Evolutionary conservation across 2,329 filamentous ascomycete genomes (phyloP).

Genomic region (Aureobasidium sp.): DNA sequence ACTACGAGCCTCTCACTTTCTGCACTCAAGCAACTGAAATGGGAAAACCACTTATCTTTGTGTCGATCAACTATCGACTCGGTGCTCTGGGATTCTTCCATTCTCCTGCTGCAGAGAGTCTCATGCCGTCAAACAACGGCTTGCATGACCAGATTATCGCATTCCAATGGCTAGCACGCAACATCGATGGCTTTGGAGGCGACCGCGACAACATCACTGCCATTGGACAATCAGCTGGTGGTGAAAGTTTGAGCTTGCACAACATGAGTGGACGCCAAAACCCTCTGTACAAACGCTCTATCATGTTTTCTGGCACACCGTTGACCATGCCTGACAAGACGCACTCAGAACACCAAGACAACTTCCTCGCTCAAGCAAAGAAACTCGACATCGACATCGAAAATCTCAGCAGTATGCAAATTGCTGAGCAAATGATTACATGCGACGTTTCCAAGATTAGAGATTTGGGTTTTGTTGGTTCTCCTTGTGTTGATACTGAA

Average conservation of each 20-base stretch:
- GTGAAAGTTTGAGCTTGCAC: conserved; percentile 18
- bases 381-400: conserved; percentile 12
- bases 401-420: conserved; percentile 2
- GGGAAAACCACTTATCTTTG: conserved; percentile 12
- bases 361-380: conserved; percentile 17
- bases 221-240: conserved; percentile 19
- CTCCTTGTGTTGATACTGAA: conserved; percentile 16
- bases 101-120: conserved; percentile 4
- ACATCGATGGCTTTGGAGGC: conserved; percentile 47
- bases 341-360: conserved; percentile 16
- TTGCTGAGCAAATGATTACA: conserved; percentile 16
- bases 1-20: conserved; percentile 14
- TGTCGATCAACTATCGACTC: conserved; percentile 17
- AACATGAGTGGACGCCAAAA: conserved; percentile 6
- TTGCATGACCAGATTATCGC: conserved; percentile 48
- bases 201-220: conserved; percentile 21
- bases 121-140: conserved; percentile 39
- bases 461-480: conserved; percentile 15
- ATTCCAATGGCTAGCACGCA: conserved; percentile 45
- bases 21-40: conserved; percentile 10
- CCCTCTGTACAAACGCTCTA: conserved; percentile 16
- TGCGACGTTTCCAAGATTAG: conserved; percentile 16
- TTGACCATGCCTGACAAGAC: conserved; percentile 19
- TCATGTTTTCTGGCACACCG: conserved; percentile 17
- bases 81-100: conserved; percentile 18